Evolutionary conservation across 208 protist species (phyloP).

Genomic region (Crithidia expoeki): DNA sequence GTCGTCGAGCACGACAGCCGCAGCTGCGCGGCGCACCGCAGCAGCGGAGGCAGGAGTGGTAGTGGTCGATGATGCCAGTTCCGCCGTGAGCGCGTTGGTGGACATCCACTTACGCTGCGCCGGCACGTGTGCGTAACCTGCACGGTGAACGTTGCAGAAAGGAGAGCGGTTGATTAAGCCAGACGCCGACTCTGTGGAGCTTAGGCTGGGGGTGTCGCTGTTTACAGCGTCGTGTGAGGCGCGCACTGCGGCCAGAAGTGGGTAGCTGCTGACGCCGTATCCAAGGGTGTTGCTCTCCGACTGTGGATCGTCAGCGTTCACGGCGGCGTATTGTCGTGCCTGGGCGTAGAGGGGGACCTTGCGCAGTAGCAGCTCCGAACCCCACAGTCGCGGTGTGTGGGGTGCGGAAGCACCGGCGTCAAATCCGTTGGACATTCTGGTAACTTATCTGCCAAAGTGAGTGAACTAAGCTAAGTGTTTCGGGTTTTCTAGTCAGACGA

Average conservation of each 20-base stretch:
- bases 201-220: neutral
- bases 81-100: neutral
- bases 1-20: constrained; percentile 19
- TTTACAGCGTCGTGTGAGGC: constrained; percentile 19
- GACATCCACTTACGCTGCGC: constrained; percentile 29
- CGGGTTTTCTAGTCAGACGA: too few relatives aligned
- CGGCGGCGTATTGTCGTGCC: constrained; percentile 32
- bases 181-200: neutral
- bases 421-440: constrained; percentile 1
- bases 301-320: constrained; percentile 36
- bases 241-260: constrained; percentile 39
- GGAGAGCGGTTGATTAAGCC: constrained; percentile 18
- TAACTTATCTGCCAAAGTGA: too few relatives aligned
- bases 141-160: constrained; percentile 31
- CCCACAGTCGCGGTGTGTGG: constrained; percentile 18
- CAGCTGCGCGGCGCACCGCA: constrained; percentile 22
- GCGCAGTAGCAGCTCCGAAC: constrained; percentile 55
- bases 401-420: neutral
- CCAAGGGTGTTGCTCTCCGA: constrained; percentile 64
- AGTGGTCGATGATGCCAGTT: neutral
- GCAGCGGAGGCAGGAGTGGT: neutral
- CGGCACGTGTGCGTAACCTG: constrained; percentile 23
- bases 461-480: too few relatives aligned
- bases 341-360: constrained; percentile 67
- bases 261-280: constrained; percentile 59